phyloP scores from a whole-genome alignment of 805 yeast species.

The Metschnikowia santaceciliae region DNA sequence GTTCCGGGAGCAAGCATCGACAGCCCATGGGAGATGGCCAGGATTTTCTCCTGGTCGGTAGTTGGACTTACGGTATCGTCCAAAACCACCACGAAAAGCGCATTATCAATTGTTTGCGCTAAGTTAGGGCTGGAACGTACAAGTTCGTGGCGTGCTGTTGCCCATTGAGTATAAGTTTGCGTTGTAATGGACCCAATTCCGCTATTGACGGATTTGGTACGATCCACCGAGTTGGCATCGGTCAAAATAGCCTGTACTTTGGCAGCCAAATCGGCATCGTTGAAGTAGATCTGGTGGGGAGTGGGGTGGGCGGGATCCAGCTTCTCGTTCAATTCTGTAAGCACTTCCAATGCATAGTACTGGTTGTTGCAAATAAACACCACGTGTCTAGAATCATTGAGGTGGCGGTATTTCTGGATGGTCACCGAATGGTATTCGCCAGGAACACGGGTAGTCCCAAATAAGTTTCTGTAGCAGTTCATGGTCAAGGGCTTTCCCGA shows the following conservation, averaged over 20 bases:
- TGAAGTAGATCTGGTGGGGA: conserved; percentile 45
- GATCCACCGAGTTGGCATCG: conserved; percentile 31
- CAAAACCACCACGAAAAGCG: conserved; percentile 49
- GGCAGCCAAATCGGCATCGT: conserved; percentile 47
- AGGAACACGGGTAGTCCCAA: conserved; percentile 62
- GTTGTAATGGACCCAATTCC: conserved; percentile 55
- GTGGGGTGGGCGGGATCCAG: conserved; percentile 4
- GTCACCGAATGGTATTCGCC: conserved; percentile 32
- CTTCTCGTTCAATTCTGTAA: conserved; percentile 24
- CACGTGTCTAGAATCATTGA: conserved; percentile 45
- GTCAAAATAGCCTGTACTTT: conserved; percentile 43
- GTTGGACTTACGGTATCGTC: conserved; percentile 44
- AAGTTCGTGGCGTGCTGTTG: conserved; percentile 40
- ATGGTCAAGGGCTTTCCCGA: conserved; percentile 54
- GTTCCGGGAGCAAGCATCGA: conserved; percentile 37
- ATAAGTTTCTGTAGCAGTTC: conserved; percentile 62
- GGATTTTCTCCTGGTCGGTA: conserved; percentile 46
- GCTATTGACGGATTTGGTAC: conserved; percentile 37
- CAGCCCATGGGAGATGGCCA: conserved; percentile 51
- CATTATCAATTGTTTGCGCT: conserved; percentile 42
- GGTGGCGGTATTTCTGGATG: conserved; percentile 29
- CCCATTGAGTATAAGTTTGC: conserved; percentile 49
- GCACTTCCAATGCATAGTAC: conserved; percentile 47
- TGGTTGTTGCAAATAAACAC: conserved; percentile 48
- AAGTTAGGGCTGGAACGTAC: conserved; percentile 33